Evolutionary conservation across 495 filamentous ascomycete genomes (phyloP).

Genomic region (Talaromyces nanjingensis): DNA sequence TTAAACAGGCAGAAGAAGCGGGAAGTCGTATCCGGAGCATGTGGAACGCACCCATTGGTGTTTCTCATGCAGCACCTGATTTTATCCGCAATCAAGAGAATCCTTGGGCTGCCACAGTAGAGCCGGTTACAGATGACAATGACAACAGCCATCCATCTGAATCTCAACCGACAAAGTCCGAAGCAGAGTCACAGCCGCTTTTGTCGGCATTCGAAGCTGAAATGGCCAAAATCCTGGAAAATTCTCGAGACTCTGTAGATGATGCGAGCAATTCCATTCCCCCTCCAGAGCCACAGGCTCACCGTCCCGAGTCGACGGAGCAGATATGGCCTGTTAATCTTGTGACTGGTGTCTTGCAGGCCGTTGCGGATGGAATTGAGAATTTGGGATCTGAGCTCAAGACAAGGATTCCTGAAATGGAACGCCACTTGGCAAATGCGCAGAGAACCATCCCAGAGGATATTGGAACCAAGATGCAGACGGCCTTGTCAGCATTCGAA

Average conservation of each 20-base stretch:
- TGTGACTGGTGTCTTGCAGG: slow-evolving; percentile 26
- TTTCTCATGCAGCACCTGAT: background rate
- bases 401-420: slow-evolving; percentile 32
- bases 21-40: background rate
- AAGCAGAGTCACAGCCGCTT: slow-evolving; percentile 26
- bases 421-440: slow-evolving; percentile 31
- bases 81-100: background rate
- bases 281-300: slow-evolving; percentile 12
- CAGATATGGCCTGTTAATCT: slow-evolving; percentile 21
- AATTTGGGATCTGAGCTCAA: slow-evolving; percentile 30
- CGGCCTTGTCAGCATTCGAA: slow-evolving; percentile 35
- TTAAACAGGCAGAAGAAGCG: background rate
- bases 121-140: background rate
- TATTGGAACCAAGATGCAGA: slow-evolving; percentile 31
- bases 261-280: slow-evolving; percentile 13
- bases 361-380: slow-evolving; percentile 28
- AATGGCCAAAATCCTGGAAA: slow-evolving; percentile 35
- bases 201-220: slow-evolving; percentile 48
- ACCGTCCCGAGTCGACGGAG: slow-evolving; percentile 12
- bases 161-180: background rate
- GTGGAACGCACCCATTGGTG: background rate
- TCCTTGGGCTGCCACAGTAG: background rate
- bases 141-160: background rate
- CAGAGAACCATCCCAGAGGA: slow-evolving; percentile 35
- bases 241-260: slow-evolving; percentile 10